Evolutionary conservation across 148 eudicot species (phyloP).

Genomic region (Diospyros kaki): DNA sequence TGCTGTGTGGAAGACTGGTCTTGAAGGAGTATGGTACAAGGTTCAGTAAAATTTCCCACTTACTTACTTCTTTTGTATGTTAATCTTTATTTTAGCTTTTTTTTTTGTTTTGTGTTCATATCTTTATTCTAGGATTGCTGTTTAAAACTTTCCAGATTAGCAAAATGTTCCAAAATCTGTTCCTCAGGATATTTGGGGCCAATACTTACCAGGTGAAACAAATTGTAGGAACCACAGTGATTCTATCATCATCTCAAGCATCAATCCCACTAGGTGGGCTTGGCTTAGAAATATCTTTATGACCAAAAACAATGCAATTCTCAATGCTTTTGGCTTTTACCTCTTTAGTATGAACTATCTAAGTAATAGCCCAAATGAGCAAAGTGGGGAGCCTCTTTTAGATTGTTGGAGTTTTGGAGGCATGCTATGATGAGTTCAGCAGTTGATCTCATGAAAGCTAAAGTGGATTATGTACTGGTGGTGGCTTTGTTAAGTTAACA

Average conservation of each 20-base stretch:
- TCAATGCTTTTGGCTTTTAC: not conserved
- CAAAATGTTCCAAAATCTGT: not conserved
- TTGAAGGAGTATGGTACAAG: conserved; percentile 98
- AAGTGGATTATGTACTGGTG: not conserved
- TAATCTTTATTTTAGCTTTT: not conserved
- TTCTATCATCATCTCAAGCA: not conserved
- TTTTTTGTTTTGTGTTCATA: not conserved
- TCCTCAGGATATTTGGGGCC: not conserved
- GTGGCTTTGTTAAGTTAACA: not conserved
- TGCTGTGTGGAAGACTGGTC: conserved; percentile 95
- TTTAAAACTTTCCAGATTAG: conserved; percentile 4
- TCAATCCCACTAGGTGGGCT: too few species aligned
- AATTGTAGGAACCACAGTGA: too few species aligned
- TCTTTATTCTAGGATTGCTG: conserved; percentile 6
- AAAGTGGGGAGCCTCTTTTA: not conserved
- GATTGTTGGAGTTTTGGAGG: not conserved
- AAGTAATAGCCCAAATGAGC: not conserved
- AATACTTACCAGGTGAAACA: too few species aligned
- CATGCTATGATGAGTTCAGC: not conserved
- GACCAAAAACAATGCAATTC: not conserved
- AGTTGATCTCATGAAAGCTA: not conserved
- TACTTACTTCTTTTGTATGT: not conserved
- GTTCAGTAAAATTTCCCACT: conserved; percentile 24
- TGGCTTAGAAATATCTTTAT: not conserved
- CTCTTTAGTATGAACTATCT: not conserved